Conservation (phyloP, 768 basidiomycete species). For the Omphalotus guepiniiformis region DNA sequence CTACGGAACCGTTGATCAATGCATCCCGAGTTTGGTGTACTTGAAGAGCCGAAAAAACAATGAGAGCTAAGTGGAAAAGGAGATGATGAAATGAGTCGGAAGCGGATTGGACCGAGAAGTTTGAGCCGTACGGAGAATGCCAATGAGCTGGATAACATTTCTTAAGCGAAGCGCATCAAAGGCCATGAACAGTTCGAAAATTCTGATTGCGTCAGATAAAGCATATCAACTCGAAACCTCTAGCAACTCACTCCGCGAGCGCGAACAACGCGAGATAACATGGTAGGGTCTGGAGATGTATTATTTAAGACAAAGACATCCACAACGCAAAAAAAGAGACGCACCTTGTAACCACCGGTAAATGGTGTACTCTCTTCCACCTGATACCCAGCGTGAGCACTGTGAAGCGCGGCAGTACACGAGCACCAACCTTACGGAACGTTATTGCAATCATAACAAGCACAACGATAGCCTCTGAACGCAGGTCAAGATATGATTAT, state of each 20-base stretch:
- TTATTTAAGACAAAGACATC: conserved; percentile 9
- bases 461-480: conserved; percentile 70
- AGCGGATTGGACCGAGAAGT: too few relatives aligned
- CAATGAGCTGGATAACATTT: conserved; percentile 75
- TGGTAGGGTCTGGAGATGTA: conserved; percentile 57
- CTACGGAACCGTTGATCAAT: conserved; percentile 32
- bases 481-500: too few relatives aligned
- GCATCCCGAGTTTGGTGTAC: conserved; percentile 70
- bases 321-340: neutral
- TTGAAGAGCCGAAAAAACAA: conserved; percentile 74
- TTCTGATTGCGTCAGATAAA: conserved; percentile 31
- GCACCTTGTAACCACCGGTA: conserved; percentile 49
- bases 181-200: conserved; percentile 79
- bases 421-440: conserved; percentile 52
- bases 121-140: conserved; percentile 54
- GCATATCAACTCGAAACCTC: neutral
- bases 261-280: conserved; percentile 85
- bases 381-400: conserved; percentile 24
- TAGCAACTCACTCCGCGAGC: conserved; percentile 62
- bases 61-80: conserved; percentile 75
- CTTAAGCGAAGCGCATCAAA: conserved; percentile 77
- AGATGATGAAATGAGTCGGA: neutral
- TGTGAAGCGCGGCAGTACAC: conserved; percentile 3
- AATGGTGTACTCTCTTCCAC: conserved; percentile 49
- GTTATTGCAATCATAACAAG: conserved; percentile 70